Evolutionary conservation across 495 filamentous ascomycete genomes (phyloP).

Genomic region (Neurospora sp.): DNA sequence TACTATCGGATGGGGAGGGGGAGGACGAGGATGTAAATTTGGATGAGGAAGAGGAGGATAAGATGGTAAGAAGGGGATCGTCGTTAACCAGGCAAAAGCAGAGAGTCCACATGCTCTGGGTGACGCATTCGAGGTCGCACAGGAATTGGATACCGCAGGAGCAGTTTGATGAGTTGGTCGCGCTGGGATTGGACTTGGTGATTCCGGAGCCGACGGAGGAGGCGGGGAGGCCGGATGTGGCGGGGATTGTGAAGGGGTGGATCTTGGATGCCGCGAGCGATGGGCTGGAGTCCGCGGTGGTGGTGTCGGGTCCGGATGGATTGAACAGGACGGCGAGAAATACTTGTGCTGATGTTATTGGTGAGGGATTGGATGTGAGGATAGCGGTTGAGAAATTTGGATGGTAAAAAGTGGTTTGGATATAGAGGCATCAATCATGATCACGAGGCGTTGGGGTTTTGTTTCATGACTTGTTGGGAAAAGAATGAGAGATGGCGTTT

Average conservation of each 20-base stretch:
- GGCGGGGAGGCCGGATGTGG: conserved; percentile 42
- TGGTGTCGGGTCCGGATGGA: conserved; percentile 45
- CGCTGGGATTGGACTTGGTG: conserved; percentile 35
- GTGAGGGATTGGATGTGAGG: conserved; percentile 27
- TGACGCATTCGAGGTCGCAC: conserved; percentile 41
- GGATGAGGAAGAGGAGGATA: neutral
- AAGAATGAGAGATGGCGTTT: neutral
- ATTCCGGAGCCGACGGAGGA: conserved; percentile 43
- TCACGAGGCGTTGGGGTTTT: neutral
- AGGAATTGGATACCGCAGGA: conserved; percentile 39
- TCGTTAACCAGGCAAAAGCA: conserved; percentile 13
- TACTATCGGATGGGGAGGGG: neutral
- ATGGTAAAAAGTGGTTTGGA: conserved; percentile 23
- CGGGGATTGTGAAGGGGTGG: conserved; percentile 22
- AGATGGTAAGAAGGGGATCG: neutral
- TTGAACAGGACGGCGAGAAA: conserved; percentile 44
- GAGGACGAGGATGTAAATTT: neutral
- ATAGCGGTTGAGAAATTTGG: conserved; percentile 42
- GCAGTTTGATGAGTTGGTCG: conserved; percentile 33
- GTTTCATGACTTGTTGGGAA: neutral
- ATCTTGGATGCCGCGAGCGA: conserved; percentile 18
- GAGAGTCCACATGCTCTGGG: conserved; percentile 45
- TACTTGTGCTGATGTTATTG: conserved; percentile 35
- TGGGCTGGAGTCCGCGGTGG: conserved; percentile 29
- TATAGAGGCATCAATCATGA: neutral